These are phyloP conservation scores for Rubia tinctorum DNA, from an alignment of 305 asterid genomes.

Conservation along the genomic window DNA sequence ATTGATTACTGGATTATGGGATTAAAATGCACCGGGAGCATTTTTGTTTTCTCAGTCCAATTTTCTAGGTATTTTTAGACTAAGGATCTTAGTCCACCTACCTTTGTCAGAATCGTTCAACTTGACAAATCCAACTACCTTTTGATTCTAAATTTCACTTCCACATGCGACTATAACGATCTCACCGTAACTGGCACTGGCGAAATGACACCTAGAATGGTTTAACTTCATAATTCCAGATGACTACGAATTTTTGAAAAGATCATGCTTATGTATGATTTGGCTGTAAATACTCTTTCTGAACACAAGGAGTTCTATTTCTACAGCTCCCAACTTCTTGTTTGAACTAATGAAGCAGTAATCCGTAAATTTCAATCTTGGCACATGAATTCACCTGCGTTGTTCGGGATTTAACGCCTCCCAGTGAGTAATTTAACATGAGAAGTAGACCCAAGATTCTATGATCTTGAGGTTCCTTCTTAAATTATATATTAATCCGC, in stretches of 20 bases:
- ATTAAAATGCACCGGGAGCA: too few relatives aligned
- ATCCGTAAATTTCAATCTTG: slow-evolving; percentile 38
- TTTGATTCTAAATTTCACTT: slow-evolving; percentile 42
- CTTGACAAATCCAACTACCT: slow-evolving; percentile 52
- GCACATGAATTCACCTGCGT: slow-evolving; percentile 63
- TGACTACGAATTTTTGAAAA: slow-evolving; percentile 62
- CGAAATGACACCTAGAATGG: slow-evolving; percentile 61
- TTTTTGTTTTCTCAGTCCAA: slow-evolving; percentile 13
- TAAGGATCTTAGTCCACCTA: slow-evolving; percentile 57
- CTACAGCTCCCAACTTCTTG: slow-evolving; percentile 75
- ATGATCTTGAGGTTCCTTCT: slow-evolving; percentile 47
- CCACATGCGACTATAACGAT: slow-evolving; percentile 75
- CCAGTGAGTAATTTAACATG: slow-evolving; percentile 65
- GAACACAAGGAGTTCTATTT: slow-evolving; percentile 76
- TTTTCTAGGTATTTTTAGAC: slow-evolving; percentile 62
- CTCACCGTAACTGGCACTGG: slow-evolving; percentile 71
- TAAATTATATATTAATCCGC: slow-evolving; percentile 52
- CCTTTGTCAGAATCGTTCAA: slow-evolving; percentile 52
- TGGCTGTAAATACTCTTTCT: slow-evolving; percentile 55
- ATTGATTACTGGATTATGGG: too few relatives aligned
- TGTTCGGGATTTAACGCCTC: slow-evolving; percentile 71
- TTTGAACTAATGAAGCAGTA: slow-evolving; percentile 58
- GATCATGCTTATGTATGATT: slow-evolving; percentile 46
- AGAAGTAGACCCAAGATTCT: slow-evolving; percentile 81
- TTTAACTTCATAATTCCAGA: slow-evolving; percentile 50